These are phyloP conservation scores for Aspergillus bombycis DNA, from an alignment of 2,329 filamentous ascomycete genomes.

Conservation along the genomic window DNA sequence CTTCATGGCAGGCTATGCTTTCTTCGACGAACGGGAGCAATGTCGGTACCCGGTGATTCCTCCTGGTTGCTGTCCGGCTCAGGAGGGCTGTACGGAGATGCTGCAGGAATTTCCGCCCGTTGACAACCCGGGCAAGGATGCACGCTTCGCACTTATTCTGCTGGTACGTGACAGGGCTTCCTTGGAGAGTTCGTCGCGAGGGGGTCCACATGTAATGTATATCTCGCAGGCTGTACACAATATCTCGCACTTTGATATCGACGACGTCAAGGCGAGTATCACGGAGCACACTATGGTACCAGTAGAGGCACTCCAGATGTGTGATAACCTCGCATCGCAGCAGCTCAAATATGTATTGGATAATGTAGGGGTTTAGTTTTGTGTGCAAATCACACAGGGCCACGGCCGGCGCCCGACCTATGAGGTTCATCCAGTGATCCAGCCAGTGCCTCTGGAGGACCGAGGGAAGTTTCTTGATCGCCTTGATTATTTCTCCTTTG, in stretches of 20 bases:
- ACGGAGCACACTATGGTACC: slow-evolving; percentile 20
- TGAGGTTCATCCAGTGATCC: slow-evolving; percentile 22
- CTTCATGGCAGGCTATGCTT: slow-evolving; percentile 25
- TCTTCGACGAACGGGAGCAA: slow-evolving; percentile 35
- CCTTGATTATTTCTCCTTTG: slow-evolving; percentile 8
- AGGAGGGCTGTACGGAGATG: slow-evolving; percentile 35
- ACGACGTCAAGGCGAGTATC: slow-evolving; percentile 6
- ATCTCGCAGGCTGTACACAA: slow-evolving; percentile 25
- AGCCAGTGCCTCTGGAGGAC: slow-evolving; percentile 15
- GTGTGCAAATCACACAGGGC: slow-evolving; percentile 27
- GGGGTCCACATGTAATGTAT: slow-evolving; percentile 38
- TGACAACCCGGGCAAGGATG: slow-evolving; percentile 37
- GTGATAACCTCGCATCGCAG: slow-evolving; percentile 29
- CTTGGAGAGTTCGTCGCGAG: slow-evolving; percentile 13
- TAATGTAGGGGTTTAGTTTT: slow-evolving; percentile 28
- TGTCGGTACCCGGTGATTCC: slow-evolving; percentile 25
- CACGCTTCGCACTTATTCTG: slow-evolving; percentile 41
- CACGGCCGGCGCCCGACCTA: slow-evolving; percentile 20
- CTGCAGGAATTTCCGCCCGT: slow-evolving; percentile 28
- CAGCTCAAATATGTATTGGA: slow-evolving; percentile 23
- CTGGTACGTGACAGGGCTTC: slow-evolving; percentile 22
- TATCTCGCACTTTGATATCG: slow-evolving; percentile 11
- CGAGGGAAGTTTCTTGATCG: slow-evolving; percentile 17
- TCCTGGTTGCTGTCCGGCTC: slow-evolving; percentile 33
- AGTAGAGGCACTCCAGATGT: slow-evolving; percentile 24